Conservation (phyloP, 495 filamentous ascomycete species). For the Penicillium bialowiezense region DNA sequence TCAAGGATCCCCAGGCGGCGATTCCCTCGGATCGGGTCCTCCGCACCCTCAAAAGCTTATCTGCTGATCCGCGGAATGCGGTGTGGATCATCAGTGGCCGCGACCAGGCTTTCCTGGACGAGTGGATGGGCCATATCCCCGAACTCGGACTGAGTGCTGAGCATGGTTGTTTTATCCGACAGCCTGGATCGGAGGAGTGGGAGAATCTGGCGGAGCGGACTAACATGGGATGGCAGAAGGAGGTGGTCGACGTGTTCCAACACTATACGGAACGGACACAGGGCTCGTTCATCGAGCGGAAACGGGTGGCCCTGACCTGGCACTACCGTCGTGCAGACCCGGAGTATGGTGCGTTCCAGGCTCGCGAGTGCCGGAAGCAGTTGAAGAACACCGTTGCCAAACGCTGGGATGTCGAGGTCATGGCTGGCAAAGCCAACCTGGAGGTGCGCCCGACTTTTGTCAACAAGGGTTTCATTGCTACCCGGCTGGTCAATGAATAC, state of each 20-base stretch:
- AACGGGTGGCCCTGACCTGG: conserved; percentile 91
- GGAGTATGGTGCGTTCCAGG: conserved; percentile 72
- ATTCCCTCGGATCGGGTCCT: conserved; percentile 82
- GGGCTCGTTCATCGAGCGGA: conserved; percentile 89
- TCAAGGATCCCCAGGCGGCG: conserved; percentile 80
- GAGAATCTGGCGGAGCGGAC: conserved; percentile 77
- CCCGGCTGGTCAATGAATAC: conserved; percentile 68
- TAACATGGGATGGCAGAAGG: conserved; percentile 86
- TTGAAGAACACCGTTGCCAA: conserved; percentile 70
- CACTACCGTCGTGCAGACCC: conserved; percentile 91
- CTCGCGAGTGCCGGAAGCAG: conserved; percentile 71
- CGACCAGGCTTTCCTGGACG: conserved; percentile 81
- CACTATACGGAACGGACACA: conserved; percentile 80
- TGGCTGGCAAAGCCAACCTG: conserved; percentile 91
- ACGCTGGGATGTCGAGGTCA: conserved; percentile 87
- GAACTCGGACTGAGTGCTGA: conserved; percentile 89
- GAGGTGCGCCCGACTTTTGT: conserved; percentile 95
- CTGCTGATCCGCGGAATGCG: conserved; percentile 73
- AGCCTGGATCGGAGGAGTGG: conserved; percentile 72
- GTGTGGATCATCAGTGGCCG: conserved; percentile 99
- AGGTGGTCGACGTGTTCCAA: conserved; percentile 76
- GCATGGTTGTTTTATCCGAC: conserved; percentile 89
- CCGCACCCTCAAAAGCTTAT: conserved; percentile 71
- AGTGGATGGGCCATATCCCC: conserved; percentile 81
- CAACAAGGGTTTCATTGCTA: conserved; percentile 93